A percentile compares a stretch with the other conserved stretches of the same genome.
These are phyloP conservation scores for Phytophthora nicotianae DNA, from an alignment of 352 stramenopile genomes.

Conservation along the genomic window DNA sequence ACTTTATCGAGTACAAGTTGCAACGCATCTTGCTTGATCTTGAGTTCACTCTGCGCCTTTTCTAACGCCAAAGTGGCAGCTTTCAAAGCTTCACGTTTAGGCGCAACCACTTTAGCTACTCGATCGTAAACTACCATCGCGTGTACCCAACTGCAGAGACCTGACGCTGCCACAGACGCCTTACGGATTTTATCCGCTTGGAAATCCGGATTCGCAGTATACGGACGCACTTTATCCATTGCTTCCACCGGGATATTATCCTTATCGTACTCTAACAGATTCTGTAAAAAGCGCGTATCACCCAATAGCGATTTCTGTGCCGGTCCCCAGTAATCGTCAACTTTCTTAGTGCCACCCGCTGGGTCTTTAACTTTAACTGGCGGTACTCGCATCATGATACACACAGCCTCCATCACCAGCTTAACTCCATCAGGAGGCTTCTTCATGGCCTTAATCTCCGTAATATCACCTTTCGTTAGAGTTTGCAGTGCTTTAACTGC, in stretches of 20 bases:
- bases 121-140: slow-evolving; percentile 97
- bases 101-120: slow-evolving; percentile 93
- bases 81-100: slow-evolving; percentile 93
- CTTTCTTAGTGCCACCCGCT: slow-evolving; percentile 89
- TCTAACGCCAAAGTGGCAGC: slow-evolving; percentile 88
- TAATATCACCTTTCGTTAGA: slow-evolving; percentile 94
- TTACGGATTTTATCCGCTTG: slow-evolving; percentile 94
- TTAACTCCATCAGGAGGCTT: slow-evolving; percentile 95
- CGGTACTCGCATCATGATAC: slow-evolving; percentile 94
- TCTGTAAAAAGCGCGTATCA: slow-evolving; percentile 93
- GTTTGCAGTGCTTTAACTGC: slow-evolving; percentile 92
- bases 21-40: slow-evolving; percentile 90
- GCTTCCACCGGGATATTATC: slow-evolving; percentile 93
- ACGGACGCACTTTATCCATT: slow-evolving; percentile 91
- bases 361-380: slow-evolving; percentile 94
- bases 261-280: slow-evolving; percentile 95
- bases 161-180: slow-evolving; percentile 92
- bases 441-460: slow-evolving; percentile 97
- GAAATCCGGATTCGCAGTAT: slow-evolving; percentile 91
- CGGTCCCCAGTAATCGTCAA: slow-evolving; percentile 95
- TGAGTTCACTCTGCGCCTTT: slow-evolving; percentile 85
- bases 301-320: slow-evolving; percentile 93
- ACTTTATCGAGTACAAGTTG: slow-evolving; percentile 94
- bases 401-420: slow-evolving; percentile 95
- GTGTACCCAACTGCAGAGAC: slow-evolving; percentile 95